Evolutionary conservation across 2,329 filamentous ascomycete genomes (phyloP), one percentile per base, ranked within the genome.

Genomic region (Exophiala mesophila): DNA sequence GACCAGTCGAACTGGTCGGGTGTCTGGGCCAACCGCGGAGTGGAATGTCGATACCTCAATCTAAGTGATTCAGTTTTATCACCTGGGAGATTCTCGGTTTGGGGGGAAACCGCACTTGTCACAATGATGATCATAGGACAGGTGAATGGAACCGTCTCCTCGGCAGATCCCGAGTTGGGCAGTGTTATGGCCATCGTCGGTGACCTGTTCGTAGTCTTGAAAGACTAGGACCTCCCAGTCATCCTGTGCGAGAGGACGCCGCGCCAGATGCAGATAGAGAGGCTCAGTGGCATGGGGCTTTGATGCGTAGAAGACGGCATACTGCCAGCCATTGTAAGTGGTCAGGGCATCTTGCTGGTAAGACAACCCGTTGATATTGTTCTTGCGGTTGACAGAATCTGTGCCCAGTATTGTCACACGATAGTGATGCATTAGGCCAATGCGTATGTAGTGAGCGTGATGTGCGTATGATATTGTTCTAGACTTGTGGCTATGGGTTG

Each of bases 271-370:
- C 10, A 34, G 4, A 19, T 34, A 34, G 7, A 34, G 32, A 4
- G 32, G 32, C n/a, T 17, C 32, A 26, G 23, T 12, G 12, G 7
- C 12, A 12, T 12, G 7, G 7, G 23, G 12, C 12, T 26, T 18
- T 19, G 32, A 9, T 8, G 32, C 15, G 32, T 34, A 34, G 16
- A 18, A 34, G 5, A 34, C n/a, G 6, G 32, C 32, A n/a, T 34
- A 34, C 20, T 34, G 32, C 32, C 32, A 34, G 6, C 32, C 32
- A 18, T 34, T 34, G 32, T 17, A 34, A 17, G 13, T 34, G 15
- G 32, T 34, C 9, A 34, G 32, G n/a, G 32, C 32, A 19, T 34
- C 32, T 34, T 34, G 15, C n/a, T 34, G 32, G 32, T 34, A 34
- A 4, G 32, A 34, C n/a, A 34, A 13, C 5, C 32, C 32, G 20